Base-by-base conservation (phyloP, 2,329 filamentous ascomycete genomes). In the Dothistroma pini region DNA sequence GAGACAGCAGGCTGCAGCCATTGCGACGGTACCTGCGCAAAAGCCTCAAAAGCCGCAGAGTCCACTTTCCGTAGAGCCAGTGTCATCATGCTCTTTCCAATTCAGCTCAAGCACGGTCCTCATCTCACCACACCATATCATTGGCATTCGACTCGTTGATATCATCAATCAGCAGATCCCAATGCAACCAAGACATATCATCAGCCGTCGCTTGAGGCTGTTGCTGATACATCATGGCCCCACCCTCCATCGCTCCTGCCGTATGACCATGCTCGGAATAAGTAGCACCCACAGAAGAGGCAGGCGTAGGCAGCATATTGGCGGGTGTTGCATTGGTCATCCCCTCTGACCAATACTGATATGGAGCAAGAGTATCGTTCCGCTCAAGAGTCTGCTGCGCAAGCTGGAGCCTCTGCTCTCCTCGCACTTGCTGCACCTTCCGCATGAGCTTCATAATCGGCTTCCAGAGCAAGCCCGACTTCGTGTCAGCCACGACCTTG, bases 391-490 rank as follows among this genome's bases (percentile, higher is more conserved):
- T 10, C 29, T 25, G 7, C 22, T 62, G 12, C 9, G 34, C 34
- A 51, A 22, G 31, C n/a, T n/a, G n/a, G n/a, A n/a, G n/a, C 31
- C 49, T 52, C 22, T 31, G 51, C n/a, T 35, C 54, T 25, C n/a
- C 22, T 32, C 44, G 10, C 12, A 49, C 44, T 49, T 49, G 44
- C 44, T 32, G 19, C 38, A 49, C 58, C 44, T 54, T 61, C 3
- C 29, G 41, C 58, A 60, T 60, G 3, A 63, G 51, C 14, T 25
- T 60, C 25, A 22, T 41, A 22, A 63, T 58, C 14, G 61, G 61
- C n/a, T 60, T 63, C 61, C 61, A 63, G 19, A 61, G 52, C 19
- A 63, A 47, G 11, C 61, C 61, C 19, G 54, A 44, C 34, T 53
- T 35, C 6, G 54, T 58, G 44, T 63, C 61, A 19, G 61, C 61